These are phyloP conservation scores for Thuidium tamariscinum DNA, from an alignment of 225 moss, liverwort and hornwort species.

Conservation along the genomic window DNA sequence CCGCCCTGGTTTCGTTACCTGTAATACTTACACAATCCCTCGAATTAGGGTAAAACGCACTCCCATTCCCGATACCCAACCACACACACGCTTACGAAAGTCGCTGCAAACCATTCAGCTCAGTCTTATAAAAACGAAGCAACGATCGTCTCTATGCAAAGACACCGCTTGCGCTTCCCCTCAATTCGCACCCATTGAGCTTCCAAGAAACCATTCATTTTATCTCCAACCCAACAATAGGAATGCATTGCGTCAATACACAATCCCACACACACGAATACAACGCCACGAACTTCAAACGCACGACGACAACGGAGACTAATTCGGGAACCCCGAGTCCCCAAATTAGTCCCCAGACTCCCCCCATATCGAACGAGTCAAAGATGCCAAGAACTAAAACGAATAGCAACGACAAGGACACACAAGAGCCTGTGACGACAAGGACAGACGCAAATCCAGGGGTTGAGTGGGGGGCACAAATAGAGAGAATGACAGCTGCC, in stretches of 20 bases:
- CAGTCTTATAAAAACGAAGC: background rate
- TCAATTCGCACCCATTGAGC: background rate
- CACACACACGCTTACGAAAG: background rate
- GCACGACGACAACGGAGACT: background rate
- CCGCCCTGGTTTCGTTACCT: slow-evolving; percentile 2
- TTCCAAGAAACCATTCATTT: background rate
- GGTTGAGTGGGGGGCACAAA: background rate
- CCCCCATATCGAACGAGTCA: background rate
- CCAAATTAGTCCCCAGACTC: background rate
- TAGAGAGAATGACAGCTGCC: background rate
- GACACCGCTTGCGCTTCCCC: background rate
- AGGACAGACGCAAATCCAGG: background rate
- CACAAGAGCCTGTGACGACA: background rate
- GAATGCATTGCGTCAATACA: background rate
- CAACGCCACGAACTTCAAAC: background rate
- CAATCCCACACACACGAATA: background rate
- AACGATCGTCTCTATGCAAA: background rate
- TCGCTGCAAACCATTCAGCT: background rate
- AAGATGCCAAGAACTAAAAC: background rate
- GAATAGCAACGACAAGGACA: background rate
- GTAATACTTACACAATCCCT: background rate
- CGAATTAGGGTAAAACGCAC: background rate
- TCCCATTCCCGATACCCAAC: background rate
- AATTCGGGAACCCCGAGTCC: background rate
- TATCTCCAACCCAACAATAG: background rate